phyloP scores from a whole-genome alignment of 192 early-diverging fungal genomes.

The Ambispora gerdemannii region DNA sequence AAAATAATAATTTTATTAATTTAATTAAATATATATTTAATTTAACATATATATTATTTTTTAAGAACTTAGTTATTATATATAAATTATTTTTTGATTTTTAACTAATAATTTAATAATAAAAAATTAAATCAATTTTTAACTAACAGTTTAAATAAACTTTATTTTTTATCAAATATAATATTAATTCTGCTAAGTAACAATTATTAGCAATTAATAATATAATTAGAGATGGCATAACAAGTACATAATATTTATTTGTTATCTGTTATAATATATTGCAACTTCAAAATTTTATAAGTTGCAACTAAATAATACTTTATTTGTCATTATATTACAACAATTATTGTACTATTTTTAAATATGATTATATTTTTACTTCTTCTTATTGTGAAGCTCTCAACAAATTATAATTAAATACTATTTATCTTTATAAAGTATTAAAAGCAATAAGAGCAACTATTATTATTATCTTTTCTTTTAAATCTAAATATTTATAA shows the following conservation, averaged over 20 bases:
- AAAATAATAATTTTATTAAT: neutral
- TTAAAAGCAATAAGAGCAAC: neutral
- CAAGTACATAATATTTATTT: no score
- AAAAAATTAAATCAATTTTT: neutral
- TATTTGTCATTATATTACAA: no score
- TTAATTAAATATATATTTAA: neutral
- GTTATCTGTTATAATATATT: no score
- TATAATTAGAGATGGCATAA: no score
- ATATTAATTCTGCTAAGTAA: neutral
- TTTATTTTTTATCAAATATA: neutral
- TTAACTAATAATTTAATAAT: neutral
- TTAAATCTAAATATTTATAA: neutral
- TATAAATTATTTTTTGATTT: constrained; percentile 3
- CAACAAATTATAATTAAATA: neutral
- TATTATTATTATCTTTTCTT: neutral
- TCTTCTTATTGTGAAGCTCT: neutral
- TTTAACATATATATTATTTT: neutral
- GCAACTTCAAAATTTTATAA: no score
- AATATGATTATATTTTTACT: neutral
- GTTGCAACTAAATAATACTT: no score
- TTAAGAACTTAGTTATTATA: neutral
- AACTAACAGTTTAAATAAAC: neutral
- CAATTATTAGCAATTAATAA: neutral
- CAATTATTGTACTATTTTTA: no score
- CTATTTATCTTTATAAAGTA: neutral